Base-by-base conservation (phyloP, 306 rosid species). In the Ormosia semicastrata region DNA sequence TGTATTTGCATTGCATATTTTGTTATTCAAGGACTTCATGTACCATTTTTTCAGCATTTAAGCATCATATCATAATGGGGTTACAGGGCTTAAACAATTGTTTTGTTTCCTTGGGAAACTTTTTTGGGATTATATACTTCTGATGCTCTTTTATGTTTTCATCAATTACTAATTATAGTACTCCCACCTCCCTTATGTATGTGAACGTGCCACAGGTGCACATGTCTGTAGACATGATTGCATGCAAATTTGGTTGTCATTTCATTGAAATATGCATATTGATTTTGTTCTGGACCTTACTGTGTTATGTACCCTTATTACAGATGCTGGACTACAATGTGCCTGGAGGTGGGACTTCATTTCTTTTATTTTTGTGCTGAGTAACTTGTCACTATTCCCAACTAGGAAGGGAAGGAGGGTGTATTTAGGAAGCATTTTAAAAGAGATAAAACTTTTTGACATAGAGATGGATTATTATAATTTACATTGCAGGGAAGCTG, bases 291-390 rank as follows among this genome's bases (percentile, higher is more conserved):
- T 78, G 85, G 10, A 7, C 43, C 75, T 81, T 33, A 68, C 66
- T n/a, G 4, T 87, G 60, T 43, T 69, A 3, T 86, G 50, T 41
- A n/a, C 33, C 86, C n/a, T 41, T 39, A 14, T 67, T 78, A 18
- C 87, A 87, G 89, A 90, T 94, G 98, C 85, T 90, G 91, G 98
- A 91, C 88, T 93, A 93, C 92, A 93, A 91, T 89, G 98, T 93
- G 81, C 97, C 92, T 57, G 93, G 97, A 91, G 98, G 98, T 91
- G 82, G 68, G 90, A 66, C 58, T 79, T 75, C 62, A 33, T 79
- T 40, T 58, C 18, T 54, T 49, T n/a, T 18, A 12, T 43, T 63
- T 78, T 77, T 77, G 24, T 85, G 34, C 41, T 71, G 79, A 65
- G 71, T 36, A 9, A 47, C 36, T 68, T 75, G 11, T 59, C 75